Evolutionary conservation across 2,329 filamentous ascomycete genomes (phyloP).

Genomic region (Colletotrichum sp.): DNA sequence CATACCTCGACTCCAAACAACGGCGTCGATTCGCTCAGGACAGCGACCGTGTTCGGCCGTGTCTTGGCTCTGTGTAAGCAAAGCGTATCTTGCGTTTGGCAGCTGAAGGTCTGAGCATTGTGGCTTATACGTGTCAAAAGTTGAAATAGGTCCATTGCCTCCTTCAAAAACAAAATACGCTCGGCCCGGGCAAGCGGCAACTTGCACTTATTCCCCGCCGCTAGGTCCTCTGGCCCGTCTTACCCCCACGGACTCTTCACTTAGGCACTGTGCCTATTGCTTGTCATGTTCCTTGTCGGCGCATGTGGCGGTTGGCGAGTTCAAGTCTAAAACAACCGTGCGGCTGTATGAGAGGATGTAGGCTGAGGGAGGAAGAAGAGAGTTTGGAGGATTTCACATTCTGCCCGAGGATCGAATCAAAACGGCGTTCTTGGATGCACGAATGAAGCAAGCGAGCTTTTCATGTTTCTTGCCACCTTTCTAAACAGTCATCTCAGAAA

Average conservation of each 20-base stretch:
- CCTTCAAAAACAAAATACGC: background rate
- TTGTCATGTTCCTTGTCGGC: background rate
- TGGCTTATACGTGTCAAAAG: slow-evolving; percentile 15
- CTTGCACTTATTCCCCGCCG: background rate
- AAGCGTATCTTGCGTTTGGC: slow-evolving; percentile 20
- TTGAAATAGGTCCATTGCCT: background rate
- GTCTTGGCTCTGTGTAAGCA: slow-evolving; percentile 18
- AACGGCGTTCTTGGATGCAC: background rate
- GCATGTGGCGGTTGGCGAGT: background rate
- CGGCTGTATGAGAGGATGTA: slow-evolving; percentile 1
- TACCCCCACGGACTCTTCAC: background rate
- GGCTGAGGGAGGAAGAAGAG: background rate
- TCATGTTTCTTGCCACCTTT: background rate
- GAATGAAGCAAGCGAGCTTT: background rate
- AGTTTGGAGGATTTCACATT: slow-evolving; percentile 12
- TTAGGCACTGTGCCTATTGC: background rate
- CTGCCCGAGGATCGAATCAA: slow-evolving; percentile 20
- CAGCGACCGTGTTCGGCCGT: slow-evolving; percentile 4
- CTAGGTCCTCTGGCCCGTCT: background rate
- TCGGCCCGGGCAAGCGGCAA: slow-evolving; percentile 9
- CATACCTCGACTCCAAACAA: background rate
- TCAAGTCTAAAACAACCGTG: slow-evolving; percentile 4
- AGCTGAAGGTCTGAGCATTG: slow-evolving; percentile 11
- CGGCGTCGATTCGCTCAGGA: background rate
- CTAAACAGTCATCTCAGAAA: background rate